Base-by-base conservation (phyloP, 306 rosid species). In the Pueraria montana region DNA sequence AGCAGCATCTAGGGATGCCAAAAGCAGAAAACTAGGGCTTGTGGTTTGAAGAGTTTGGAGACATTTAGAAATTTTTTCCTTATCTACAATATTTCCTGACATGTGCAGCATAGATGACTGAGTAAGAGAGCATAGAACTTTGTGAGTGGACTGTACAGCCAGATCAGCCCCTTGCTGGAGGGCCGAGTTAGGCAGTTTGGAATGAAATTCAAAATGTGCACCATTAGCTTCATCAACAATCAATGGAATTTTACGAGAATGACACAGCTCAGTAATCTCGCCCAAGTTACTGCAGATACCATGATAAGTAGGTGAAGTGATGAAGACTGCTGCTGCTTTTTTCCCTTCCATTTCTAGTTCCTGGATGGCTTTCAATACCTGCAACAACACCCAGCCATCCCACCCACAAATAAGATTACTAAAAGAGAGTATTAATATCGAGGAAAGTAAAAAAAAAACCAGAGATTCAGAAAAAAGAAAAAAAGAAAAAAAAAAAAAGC, bases 221-320 rank as follows among this genome's bases (percentile, higher is more conserved):
- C 97, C 98, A 23, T 95, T 97, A 79, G 98, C 98, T 89, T 93
- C 98, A 84, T 95, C 98, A 34, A 95, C 97, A 10, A 93, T 89
- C 71, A 95, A 79, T 76, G 97, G 97, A 85, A 95, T 89, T 64
- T 87, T 90, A 64, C 42, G 87, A 78, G 91, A 88, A 84, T 91
- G 97, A 82, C 98, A 95, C 30, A 95, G 67, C 66, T 66, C 85
- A 30, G 93, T 89, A 79, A 95, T 95, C 86, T 88, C 80, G 0
- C 64, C 70, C 86, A 95, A 72, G 84, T 87, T 74, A 76, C 97
- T 89, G 91, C 98, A 95, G 77, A 93, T 78, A 24, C 97, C 97
- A 61, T 93, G 94, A 72, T 95, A 95, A 17, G 98, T 93, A 32
- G 98, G 98, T 5, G 97, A 95, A 53, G 95, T 95, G 79, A 93